Conservation (phyloP, 2,329 filamentous ascomycete species). For the Alternaria gaisen region DNA sequence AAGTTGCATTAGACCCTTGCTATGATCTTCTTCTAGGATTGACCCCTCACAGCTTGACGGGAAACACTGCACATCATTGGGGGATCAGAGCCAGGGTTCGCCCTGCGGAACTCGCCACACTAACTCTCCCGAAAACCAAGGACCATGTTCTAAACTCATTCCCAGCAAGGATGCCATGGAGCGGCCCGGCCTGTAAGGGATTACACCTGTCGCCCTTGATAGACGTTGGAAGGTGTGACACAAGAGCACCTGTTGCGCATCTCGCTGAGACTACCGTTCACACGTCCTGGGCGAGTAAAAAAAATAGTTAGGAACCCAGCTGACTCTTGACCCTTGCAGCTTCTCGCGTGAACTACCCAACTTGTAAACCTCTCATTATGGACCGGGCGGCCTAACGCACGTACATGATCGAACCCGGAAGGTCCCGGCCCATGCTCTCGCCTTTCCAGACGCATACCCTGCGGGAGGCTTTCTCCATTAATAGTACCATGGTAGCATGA, state of each 20-base stretch:
- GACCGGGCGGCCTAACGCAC: not conserved
- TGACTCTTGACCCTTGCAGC: not conserved
- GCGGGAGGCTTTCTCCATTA: conserved; percentile 4
- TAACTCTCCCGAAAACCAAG: conserved; percentile 3
- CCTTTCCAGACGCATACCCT: conserved; percentile 1
- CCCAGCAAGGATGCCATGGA: conserved; percentile 11
- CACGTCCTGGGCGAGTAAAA: not conserved
- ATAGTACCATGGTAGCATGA: conserved; percentile 11
- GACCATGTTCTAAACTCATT: not conserved
- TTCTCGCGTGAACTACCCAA: conserved; percentile 1
- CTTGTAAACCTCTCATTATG: not conserved
- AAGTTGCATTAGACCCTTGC: conserved; percentile 14
- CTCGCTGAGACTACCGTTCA: not conserved
- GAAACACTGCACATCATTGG: conserved; percentile 20
- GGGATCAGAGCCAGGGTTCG: conserved; percentile 12
- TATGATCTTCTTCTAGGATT: conserved; percentile 10
- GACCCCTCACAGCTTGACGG: conserved; percentile 18
- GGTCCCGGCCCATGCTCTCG: conserved; percentile 1
- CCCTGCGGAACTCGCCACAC: conserved; percentile 7
- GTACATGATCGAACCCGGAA: not conserved
- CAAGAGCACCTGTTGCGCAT: not conserved
- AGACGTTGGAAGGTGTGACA: not conserved
- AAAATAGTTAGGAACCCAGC: not conserved
- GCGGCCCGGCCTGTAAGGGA: conserved; percentile 10
- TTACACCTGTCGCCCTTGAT: not conserved